A percentile compares a stretch with the other conserved stretches of the same genome.
Evolutionary conservation across 768 basidiomycete species (phyloP).

Genomic region (Hypholoma fasciculare): DNA sequence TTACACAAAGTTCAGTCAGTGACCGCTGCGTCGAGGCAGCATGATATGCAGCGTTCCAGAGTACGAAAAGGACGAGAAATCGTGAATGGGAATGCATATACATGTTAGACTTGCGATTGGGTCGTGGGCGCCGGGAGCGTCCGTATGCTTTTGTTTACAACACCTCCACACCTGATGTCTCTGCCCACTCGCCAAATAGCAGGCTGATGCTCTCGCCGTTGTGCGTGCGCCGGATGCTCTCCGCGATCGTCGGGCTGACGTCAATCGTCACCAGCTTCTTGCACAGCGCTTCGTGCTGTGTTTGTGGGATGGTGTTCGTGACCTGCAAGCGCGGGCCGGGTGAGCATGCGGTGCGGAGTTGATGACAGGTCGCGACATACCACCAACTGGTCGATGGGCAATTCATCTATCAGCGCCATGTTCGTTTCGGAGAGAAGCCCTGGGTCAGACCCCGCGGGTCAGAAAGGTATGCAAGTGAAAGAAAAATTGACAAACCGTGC

Average conservation of each 20-base stretch:
- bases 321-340: conserved; percentile 51
- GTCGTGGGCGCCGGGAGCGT: background rate
- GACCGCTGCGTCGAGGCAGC: too few relatives aligned
- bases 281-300: conserved; percentile 56
- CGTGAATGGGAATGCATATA: background rate
- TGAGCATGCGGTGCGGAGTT: background rate
- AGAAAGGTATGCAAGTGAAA: background rate
- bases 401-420: conserved; percentile 61
- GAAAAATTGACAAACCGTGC: conserved; percentile 59
- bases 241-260: conserved; percentile 88
- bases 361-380: conserved; percentile 42
- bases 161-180: conserved; percentile 42
- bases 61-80: too few relatives aligned
- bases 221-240: conserved; percentile 93
- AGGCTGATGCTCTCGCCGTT: conserved; percentile 93
- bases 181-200: conserved; percentile 83
- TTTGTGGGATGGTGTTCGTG: conserved; percentile 94
- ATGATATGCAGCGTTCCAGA: too few relatives aligned
- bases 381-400: conserved; percentile 85
- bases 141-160: conserved; percentile 20
- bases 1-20: too few relatives aligned
- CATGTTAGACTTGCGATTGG: background rate
- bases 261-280: conserved; percentile 88
- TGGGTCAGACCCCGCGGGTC: conserved; percentile 26
- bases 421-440: conserved; percentile 81